A percentile compares a stretch with the other conserved stretches of the same genome.
These are phyloP conservation scores for Nakazawaea sp. DNA, from an alignment of 805 yeast genomes.

Conservation along the genomic window DNA sequence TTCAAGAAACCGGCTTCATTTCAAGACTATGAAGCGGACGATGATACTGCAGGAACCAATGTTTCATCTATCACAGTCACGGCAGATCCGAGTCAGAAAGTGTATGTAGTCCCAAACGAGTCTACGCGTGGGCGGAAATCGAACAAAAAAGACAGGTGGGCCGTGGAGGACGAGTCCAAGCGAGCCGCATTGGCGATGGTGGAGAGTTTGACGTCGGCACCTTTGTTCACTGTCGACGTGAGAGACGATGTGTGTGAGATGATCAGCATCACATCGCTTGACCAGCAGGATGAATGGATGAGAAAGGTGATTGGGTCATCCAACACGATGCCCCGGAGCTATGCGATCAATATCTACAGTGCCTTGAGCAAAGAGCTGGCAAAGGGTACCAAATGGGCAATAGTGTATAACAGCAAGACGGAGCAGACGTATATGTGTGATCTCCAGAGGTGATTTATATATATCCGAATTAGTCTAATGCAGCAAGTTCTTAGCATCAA, in stretches of 20 bases:
- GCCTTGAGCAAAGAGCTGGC: constrained; percentile 67
- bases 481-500: too few relatives aligned
- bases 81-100: constrained; percentile 40
- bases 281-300: constrained; percentile 74
- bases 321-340: constrained; percentile 75
- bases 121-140: constrained; percentile 71
- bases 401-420: constrained; percentile 72
- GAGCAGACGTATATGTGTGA: constrained; percentile 65
- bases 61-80: constrained; percentile 19
- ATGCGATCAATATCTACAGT: constrained; percentile 65
- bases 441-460: constrained; percentile 47
- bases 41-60: constrained; percentile 11
- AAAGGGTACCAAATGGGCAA: constrained; percentile 68
- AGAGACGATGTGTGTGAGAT: constrained; percentile 82
- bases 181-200: constrained; percentile 51
- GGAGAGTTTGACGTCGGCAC: constrained; percentile 52
- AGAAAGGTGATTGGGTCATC: constrained; percentile 79
- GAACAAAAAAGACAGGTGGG: constrained; percentile 72
- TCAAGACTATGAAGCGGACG: not conserved
- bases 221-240: constrained; percentile 73
- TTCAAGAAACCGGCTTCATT: not conserved
- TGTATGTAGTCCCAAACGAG: constrained; percentile 73
- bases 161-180: constrained; percentile 65
- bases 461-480: too few relatives aligned
- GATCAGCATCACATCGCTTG: constrained; percentile 69